Evolutionary conservation across 306 rosid genomes (phyloP), one percentile per base, ranked within the genome.

Genomic region (Quercus bicolor): DNA sequence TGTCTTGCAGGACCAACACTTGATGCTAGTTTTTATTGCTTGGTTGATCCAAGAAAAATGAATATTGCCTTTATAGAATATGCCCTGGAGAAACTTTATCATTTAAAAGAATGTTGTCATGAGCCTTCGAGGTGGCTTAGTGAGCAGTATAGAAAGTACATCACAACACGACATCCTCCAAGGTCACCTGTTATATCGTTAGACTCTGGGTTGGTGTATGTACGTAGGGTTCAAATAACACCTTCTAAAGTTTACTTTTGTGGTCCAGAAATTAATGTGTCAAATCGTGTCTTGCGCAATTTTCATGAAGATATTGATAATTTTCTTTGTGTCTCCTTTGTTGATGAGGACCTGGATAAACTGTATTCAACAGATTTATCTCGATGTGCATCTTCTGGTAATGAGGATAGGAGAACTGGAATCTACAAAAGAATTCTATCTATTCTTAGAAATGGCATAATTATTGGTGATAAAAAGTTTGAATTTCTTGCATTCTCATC

Each of bases 401-500:
- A 23, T 14, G 83, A 52, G 82, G 77, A 75, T 19, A 83, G 77
- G 74, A 92, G 68, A 83, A 94, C 97, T 16, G 83, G 72, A 78
- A 57, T 92, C 78, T 94, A 92, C 78, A 40, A 3, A n/a, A 84
- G 98, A 79, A 76, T 92, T 83, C 87, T 92, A 77, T 87, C 91
- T 14, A 59, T 88, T 70, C 91, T 94, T 54, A 80, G 74, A 79
- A 72, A 90, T 40, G 98, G 98, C 52, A 81, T 94, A 16, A 68
- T 79, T 31, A 82, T 92, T 82, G 96, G 96, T 33, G 88, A 84
- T 5, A 94, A 87, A 85, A 92, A 81, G 79, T 94, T 92, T 81
- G 93, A 92, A 51, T 92, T 92, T 88, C 92, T 94, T 6, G 98
- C 97, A 55, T 94, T 90, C 83, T 94, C 98, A 4, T 87, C 98